Evolutionary conservation across 495 filamentous ascomycete genomes (phyloP).

Genomic region (Penicillium dipodomyicola): DNA sequence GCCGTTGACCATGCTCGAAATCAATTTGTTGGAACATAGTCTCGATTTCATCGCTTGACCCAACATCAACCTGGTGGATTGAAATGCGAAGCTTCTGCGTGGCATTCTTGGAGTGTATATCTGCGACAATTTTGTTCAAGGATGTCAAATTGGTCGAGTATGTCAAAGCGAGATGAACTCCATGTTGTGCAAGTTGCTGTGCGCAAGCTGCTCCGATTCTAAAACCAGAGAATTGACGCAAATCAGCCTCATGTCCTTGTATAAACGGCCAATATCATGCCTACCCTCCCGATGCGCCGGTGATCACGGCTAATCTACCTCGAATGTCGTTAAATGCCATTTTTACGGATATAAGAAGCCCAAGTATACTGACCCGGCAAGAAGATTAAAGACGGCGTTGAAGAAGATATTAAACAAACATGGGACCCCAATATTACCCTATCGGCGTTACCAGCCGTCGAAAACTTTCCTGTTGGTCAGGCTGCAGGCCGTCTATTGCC

Average conservation of each 20-base stretch:
- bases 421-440: background rate
- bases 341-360: background rate
- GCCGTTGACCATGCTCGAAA: slow-evolving; percentile 48
- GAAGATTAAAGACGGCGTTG: background rate
- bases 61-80: slow-evolving; percentile 57
- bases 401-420: no score
- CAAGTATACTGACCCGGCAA: background rate
- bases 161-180: slow-evolving; percentile 60
- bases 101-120: slow-evolving; percentile 34
- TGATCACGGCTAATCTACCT: slow-evolving; percentile 61
- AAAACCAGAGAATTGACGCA: background rate
- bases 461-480: background rate
- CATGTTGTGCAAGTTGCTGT: slow-evolving; percentile 51
- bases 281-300: slow-evolving; percentile 65
- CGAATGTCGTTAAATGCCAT: slow-evolving; percentile 51
- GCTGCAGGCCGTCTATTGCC: background rate
- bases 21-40: slow-evolving; percentile 53
- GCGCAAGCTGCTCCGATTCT: slow-evolving; percentile 64
- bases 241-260: background rate
- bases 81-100: slow-evolving; percentile 45
- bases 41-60: slow-evolving; percentile 48
- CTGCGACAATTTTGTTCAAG: slow-evolving; percentile 43
- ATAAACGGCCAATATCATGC: slow-evolving; percentile 5
- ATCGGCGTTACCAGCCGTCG: background rate
- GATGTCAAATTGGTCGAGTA: slow-evolving; percentile 53